Evolutionary conservation across 352 stramenopile genomes (phyloP), one percentile per base, ranked within the genome.

Genomic region (Globisporangium megalacanthum): DNA sequence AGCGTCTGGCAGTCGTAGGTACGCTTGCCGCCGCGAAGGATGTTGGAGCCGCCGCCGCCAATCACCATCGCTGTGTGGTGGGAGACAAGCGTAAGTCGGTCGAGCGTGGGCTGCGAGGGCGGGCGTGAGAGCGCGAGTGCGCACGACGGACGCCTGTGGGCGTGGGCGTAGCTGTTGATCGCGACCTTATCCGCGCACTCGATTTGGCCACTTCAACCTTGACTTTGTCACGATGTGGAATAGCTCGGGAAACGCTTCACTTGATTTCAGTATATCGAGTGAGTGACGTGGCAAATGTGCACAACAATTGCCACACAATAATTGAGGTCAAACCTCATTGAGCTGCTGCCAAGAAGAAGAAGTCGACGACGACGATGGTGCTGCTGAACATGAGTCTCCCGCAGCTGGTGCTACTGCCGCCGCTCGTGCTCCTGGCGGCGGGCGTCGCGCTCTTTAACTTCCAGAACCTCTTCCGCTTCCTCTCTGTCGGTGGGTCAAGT

Each of bases 1-100:
- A 92, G 68, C 33, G 83, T 92, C 50, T 83, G 83, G 73, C 79
- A 92, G 49, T 89, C 77, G 44, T 79, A 92, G 51, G 78, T 72
- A 44, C 78, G 76, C 73, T 89, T 92, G 33, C 80, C 83, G 31
- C 83, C 83, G 4, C 83, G 80, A 52, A 92, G 72, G 57, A 89
- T 91, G 65, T 92, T 92, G 39, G 83, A 90, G 39, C 83, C 83
- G 8, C 79, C 76, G n/a, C 74, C 70, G 31, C 72, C 72, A 37
- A 81, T 60, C 72, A 75, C 73, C 44, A 62, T 62, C 15, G 29
- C 31, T n/a, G n/a, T 52, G 14, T 19, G 20, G 25, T 49, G 46
- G 35, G 35, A 49, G 14, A 17, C 25, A 8, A n/a, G 37, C 25
- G 25, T 29, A 29, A 29, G 25, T 29, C 25, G 25, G 25, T 29